Conservation (phyloP, 148 eudicot genomes). For the Fagopyrum homotropicum region DNA sequence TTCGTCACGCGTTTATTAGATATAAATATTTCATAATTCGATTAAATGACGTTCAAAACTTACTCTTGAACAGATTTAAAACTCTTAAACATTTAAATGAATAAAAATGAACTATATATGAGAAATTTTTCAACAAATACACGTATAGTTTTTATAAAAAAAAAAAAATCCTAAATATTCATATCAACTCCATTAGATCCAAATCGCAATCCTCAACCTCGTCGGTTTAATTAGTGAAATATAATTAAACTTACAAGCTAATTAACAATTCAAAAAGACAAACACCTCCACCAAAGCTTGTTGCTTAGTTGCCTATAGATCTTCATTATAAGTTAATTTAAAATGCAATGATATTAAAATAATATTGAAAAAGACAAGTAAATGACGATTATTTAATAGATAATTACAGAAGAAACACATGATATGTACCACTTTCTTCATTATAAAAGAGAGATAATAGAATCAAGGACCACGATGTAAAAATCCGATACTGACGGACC, state of each 20-base stretch:
- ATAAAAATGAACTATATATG: too few species aligned
- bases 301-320: not conserved
- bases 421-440: not conserved
- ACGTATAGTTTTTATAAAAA: too few species aligned
- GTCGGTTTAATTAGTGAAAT: not conserved
- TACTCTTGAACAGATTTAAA: too few species aligned
- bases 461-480: not conserved
- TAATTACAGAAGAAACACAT: not conserved
- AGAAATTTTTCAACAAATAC: too few species aligned
- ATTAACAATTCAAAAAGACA: too few species aligned
- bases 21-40: too few species aligned
- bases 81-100: too few species aligned
- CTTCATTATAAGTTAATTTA: not conserved
- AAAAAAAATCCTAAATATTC: too few species aligned
- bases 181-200: too few species aligned
- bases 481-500: too few species aligned
- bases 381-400: not conserved
- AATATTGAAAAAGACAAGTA: not conserved
- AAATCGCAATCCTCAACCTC: not conserved
- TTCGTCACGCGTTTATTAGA: too few species aligned
- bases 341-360: not conserved
- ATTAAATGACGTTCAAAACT: too few species aligned
- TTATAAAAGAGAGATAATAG: not conserved
- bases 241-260: not conserved
- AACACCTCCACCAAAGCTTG: not conserved